A percentile compares a stretch with the other conserved stretches of the same genome.
Conservation (phyloP, 2,329 filamentous ascomycete genomes). For the Endocalyx cinctus region DNA sequence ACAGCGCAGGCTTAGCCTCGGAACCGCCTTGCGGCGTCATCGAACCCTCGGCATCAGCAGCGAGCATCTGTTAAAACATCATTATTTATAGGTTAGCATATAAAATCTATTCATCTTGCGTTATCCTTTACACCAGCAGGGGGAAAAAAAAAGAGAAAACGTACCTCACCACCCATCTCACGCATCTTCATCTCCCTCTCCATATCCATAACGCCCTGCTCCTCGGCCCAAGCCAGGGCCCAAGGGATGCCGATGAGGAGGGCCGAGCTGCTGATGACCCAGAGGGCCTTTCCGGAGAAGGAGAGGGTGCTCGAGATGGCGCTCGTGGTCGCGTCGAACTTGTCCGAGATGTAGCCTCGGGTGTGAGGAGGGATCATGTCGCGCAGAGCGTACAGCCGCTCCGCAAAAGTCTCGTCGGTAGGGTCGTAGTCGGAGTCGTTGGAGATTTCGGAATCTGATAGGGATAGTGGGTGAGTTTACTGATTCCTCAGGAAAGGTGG, state of each 20-base stretch:
- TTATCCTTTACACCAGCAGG: too few species aligned
- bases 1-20: conserved; percentile 49
- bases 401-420: conserved; percentile 53
- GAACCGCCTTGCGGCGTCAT: too few species aligned
- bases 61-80: conserved; percentile 37
- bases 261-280: conserved; percentile 85
- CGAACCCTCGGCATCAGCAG: conserved; percentile 35
- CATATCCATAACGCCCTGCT: conserved; percentile 96
- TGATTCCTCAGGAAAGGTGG: not conserved
- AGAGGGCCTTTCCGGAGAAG: conserved; percentile 81
- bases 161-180: conserved; percentile 76
- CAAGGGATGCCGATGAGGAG: conserved; percentile 90
- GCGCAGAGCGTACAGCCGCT: conserved; percentile 67
- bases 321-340: conserved; percentile 47
- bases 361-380: conserved; percentile 73
- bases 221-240: conserved; percentile 87
- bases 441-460: conserved; percentile 75
- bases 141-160: too few species aligned
- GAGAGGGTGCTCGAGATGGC: conserved; percentile 57
- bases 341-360: conserved; percentile 62
- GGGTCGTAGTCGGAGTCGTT: conserved; percentile 69
- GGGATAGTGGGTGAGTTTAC: not conserved
- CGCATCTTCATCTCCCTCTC: conserved; percentile 97
- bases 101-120: too few species aligned
- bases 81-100: too few species aligned